Evolutionary conservation across 1,139 yeast genomes (phyloP).

Genomic region (Blastobotrys persicus): DNA sequence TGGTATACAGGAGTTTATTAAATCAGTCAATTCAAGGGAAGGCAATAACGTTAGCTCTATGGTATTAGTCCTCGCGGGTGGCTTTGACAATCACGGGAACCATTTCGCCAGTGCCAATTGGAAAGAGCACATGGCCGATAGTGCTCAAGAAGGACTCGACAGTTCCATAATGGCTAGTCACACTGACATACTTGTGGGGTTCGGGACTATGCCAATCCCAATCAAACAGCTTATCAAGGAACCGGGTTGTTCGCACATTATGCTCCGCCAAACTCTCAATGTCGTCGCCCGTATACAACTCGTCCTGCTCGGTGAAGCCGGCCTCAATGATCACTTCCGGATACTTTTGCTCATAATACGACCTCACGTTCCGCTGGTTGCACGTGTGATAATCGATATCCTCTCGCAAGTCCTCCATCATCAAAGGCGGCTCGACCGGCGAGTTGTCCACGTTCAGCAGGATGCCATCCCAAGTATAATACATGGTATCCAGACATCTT

Average conservation of each 20-base stretch:
- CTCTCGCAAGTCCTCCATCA: constrained; percentile 60
- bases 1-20: no score
- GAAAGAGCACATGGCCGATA: constrained; percentile 51
- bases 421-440: constrained; percentile 37
- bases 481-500: constrained; percentile 57
- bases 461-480: constrained; percentile 56
- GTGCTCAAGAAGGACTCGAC: constrained; percentile 54
- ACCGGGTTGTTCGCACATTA: constrained; percentile 47
- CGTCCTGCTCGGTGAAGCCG: constrained; percentile 51
- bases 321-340: constrained; percentile 41
- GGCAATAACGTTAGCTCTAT: no score
- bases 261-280: constrained; percentile 53
- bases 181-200: constrained; percentile 44
- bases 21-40: no score
- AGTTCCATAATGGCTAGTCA: constrained; percentile 64
- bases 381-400: constrained; percentile 67
- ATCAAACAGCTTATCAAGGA: constrained; percentile 49
- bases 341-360: constrained; percentile 42
- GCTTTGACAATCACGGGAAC: constrained; percentile 53
- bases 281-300: constrained; percentile 40
- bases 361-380: constrained; percentile 52
- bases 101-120: constrained; percentile 65
- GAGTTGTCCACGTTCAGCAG: constrained; percentile 9
- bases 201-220: constrained; percentile 28
- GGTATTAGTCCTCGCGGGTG: constrained; percentile 2